Evolutionary conservation across 257 asterid species (phyloP), one percentile per base, ranked within the genome.

Genomic region (Ilex aquifolium): DNA sequence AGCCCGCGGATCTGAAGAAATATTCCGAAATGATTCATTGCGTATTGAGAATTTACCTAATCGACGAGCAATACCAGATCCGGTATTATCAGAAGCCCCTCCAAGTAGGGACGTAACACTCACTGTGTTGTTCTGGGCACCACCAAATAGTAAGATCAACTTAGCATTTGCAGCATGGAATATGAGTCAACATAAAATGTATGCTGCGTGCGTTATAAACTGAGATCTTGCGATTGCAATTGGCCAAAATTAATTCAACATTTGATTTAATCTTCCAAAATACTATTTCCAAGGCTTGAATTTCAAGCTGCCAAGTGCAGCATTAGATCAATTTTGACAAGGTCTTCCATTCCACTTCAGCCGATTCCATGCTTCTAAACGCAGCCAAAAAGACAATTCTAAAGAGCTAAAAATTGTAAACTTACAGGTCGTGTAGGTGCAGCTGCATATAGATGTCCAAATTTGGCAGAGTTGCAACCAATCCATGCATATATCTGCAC

Each of bases 391-490:
- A 44, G 12, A 16, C 10, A 56, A 57, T 7, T 15, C 31, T 17
- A 61, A 65, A 61, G 13, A 62, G 46, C 17, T 31, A 71, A 44
- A 27, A 59, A 60, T 13, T 16, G 44, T 54, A 31, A 78, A 72
- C 95, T 84, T 78, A 90, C 99, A 21, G 96, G 90, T 49, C 91
- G 77, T 14, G 85, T 81, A 53, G 91, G 84, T 16, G 88, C 87
- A 70, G 97, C 97, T 1, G 97, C 97, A 73, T 85, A 86, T 39
- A 93, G 77, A 84, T 93, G 82, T 52, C 99, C 99, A 56, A 93
- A 76, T 71, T 86, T 89, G 42, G 95, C 66, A 64, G 99, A 87
- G 67, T 81, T 86, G 79, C 87, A 89, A 67, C 99, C 95, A 39
- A 93, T 76, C 97, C 99, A 93, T 13, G 77, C 95, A 74, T 87